A percentile compares a stretch with the other conserved stretches of the same genome.
Conservation (phyloP, 208 protist genomes). For the Leishmania braziliensis region DNA sequence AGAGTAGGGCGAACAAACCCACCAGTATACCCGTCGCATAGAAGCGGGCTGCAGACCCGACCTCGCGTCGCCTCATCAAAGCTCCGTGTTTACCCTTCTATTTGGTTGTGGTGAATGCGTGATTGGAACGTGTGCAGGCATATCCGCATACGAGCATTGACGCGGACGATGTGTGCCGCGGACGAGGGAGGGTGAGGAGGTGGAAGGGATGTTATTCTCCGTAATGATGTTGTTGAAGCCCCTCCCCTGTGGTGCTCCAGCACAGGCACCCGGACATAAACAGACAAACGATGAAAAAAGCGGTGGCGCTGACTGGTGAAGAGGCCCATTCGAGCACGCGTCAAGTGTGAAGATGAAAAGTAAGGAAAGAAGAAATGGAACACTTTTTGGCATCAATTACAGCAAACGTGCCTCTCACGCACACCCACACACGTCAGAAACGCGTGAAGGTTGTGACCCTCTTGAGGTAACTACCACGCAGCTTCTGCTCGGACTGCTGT, state of each 20-base stretch:
- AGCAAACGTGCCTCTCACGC: neutral
- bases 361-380: neutral
- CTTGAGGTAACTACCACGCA: no score
- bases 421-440: neutral
- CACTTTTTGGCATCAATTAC: neutral
- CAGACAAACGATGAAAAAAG: neutral
- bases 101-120: neutral
- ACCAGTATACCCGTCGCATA: constrained; percentile 22
- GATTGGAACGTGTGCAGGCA: neutral
- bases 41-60: constrained; percentile 10
- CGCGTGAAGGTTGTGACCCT: neutral
- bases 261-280: neutral
- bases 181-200: neutral
- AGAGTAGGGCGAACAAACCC: constrained; percentile 11
- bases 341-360: neutral
- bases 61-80: constrained; percentile 7
- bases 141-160: neutral
- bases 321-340: neutral
- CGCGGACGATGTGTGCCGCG: neutral
- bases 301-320: neutral
- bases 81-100: neutral
- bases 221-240: no score
- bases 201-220: neutral
- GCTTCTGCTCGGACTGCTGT: neutral
- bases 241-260: neutral